Conservation (phyloP, 768 basidiomycete species). For the Amanita rubescens region DNA sequence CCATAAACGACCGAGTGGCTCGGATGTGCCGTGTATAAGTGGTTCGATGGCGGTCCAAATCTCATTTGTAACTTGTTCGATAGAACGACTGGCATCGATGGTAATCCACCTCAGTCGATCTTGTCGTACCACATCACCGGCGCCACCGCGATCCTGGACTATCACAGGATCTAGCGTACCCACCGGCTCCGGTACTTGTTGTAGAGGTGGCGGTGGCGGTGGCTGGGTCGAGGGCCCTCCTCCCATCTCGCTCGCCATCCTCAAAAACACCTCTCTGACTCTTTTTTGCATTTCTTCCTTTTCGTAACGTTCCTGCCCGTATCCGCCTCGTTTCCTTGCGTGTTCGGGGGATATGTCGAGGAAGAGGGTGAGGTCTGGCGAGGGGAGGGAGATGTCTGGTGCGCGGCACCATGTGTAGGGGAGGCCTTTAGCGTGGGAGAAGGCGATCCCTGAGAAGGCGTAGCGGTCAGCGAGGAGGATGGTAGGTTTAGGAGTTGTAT, state of each 20-base stretch:
- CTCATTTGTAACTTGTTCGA: constrained; percentile 2
- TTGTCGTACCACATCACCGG: not conserved
- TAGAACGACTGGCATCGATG: not conserved
- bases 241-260: constrained; percentile 46
- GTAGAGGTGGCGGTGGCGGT: too few species aligned
- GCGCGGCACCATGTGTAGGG: constrained; percentile 77
- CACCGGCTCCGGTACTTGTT: too few species aligned
- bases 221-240: too few species aligned
- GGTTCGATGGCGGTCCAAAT: constrained; percentile 6
- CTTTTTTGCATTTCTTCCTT: constrained; percentile 63
- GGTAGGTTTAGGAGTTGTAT: constrained; percentile 25
- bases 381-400: constrained; percentile 83
- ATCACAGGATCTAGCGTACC: too few species aligned
- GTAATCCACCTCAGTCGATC: constrained; percentile 7
- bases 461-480: constrained; percentile 88
- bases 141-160: too few species aligned
- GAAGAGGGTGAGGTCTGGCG: constrained; percentile 85
- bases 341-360: constrained; percentile 71
- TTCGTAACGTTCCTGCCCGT: constrained; percentile 86
- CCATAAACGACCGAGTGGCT: constrained; percentile 5
- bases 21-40: not conserved
- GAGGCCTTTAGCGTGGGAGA: constrained; percentile 63
- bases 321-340: constrained; percentile 67
- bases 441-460: constrained; percentile 94
- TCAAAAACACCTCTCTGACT: constrained; percentile 54